These are phyloP conservation scores for Cladosporium sp. DNA, from an alignment of 2,329 filamentous ascomycete genomes.

Conservation along the genomic window DNA sequence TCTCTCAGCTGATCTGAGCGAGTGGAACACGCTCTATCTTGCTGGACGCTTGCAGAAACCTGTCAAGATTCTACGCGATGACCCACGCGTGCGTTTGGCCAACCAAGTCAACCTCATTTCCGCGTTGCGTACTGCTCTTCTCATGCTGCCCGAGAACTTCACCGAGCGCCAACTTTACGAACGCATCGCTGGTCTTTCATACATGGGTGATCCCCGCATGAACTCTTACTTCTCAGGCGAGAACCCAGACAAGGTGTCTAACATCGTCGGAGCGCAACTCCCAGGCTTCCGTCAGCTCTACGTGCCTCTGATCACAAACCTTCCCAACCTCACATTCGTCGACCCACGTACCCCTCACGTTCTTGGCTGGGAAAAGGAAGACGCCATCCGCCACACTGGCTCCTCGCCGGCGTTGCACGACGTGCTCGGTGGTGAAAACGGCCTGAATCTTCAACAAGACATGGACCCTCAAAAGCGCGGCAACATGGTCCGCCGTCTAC, in stretches of 20 bases:
- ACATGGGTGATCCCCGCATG: constrained; percentile 97
- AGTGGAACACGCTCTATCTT: constrained; percentile 95
- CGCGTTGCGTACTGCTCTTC: constrained; percentile 82
- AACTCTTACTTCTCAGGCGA: constrained; percentile 70
- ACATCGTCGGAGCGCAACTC: constrained; percentile 91
- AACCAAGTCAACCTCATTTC: constrained; percentile 96
- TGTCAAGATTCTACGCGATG: constrained; percentile 94
- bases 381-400: constrained; percentile 38
- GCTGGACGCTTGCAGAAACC: constrained; percentile 95
- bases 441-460: constrained; percentile 76
- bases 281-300: constrained; percentile 90
- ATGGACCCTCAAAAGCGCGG: constrained; percentile 88
- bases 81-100: constrained; percentile 85
- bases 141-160: constrained; percentile 81
- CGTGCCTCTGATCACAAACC: constrained; percentile 79
- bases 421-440: constrained; percentile 53
- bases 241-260: constrained; percentile 86
- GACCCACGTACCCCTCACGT: constrained; percentile 59
- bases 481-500: constrained; percentile 94
- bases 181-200: constrained; percentile 89
- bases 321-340: constrained; percentile 82
- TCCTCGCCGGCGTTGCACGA: constrained; percentile 57
- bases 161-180: constrained; percentile 85
- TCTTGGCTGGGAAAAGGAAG: constrained; percentile 39
- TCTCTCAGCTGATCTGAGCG: constrained; percentile 77